Base-by-base conservation (phyloP, 208 protist species). In the Trichomonas tenax region DNA sequence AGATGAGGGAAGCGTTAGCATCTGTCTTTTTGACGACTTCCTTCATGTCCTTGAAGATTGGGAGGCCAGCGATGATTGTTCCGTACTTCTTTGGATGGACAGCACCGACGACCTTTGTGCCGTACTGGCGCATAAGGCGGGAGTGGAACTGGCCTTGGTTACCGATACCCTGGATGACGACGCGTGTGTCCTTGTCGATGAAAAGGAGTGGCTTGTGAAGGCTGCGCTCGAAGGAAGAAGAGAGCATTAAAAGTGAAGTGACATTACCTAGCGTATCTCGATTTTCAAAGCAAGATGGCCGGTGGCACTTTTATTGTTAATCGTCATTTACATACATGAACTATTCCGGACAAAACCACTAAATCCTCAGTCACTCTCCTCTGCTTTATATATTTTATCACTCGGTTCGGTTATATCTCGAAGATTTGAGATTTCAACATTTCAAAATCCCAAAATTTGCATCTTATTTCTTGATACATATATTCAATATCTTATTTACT, bases 41-140 rank as follows among this genome's bases (percentile, higher is more conserved):
- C 21, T 89, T 93, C 0, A 98, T 98, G 58, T 26, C 98, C 84
- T 97, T 97, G 97, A 99, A 99, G 26, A 99, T 98, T 82, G 99
- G 99, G 21, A 99, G 96, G 58, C 98, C 98, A 44, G 99, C 97
- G 97, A 99, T 98, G n/a, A 95, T 98, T 46, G 96, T 98, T 89
- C 99, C 99, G 26, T 97, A 98, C 97, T 99, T 99, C 96, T 98
- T 98, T 95, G 99, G 99, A 96, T 98, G 98, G 34, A 99, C 98
- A 96, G 99, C 99, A 96, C 98, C 99, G 46, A 99, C 99, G 97
- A 99, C 99, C 95, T 99, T 98, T 41, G 99, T 99, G 82, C 99
- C 99, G 97, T 99, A 99, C 38, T 97, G 98, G 96, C 99, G 99
- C 26, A 99, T 98, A 96, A 99, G 98, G 97, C 99, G 97, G 45